Percentiles rank a stretch among this genome's conserved stretches.
Evolutionary conservation across 768 basidiomycete genomes (phyloP).

Genomic region (Lentinula sp.): DNA sequence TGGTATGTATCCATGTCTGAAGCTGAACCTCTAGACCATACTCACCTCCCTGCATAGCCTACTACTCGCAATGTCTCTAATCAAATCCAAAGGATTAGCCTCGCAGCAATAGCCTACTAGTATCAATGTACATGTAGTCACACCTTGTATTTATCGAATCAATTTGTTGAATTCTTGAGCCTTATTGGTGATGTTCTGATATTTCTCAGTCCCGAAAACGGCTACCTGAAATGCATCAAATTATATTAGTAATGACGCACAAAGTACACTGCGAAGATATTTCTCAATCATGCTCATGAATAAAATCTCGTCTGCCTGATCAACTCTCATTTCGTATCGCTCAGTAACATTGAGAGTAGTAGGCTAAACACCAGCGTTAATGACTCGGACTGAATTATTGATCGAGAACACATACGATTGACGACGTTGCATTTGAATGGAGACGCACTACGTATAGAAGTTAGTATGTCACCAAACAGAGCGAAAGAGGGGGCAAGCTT

Average conservation of each 20-base stretch:
- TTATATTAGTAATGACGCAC: too few relatives aligned
- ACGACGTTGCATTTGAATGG: conserved; percentile 29
- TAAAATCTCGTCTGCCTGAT: background rate
- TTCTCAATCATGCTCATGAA: too few relatives aligned
- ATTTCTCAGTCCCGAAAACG: too few relatives aligned
- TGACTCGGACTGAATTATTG: background rate
- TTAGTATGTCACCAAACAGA: background rate
- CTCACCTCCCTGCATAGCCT: background rate
- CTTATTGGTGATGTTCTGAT: too few relatives aligned
- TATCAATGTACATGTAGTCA: background rate
- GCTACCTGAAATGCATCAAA: too few relatives aligned
- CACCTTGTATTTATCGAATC: too few relatives aligned
- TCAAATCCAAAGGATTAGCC: background rate
- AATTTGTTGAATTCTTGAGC: too few relatives aligned
- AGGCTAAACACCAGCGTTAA: conserved; percentile 15
- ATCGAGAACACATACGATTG: conserved; percentile 22
- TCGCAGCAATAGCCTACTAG: background rate
- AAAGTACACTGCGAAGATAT: too few relatives aligned
- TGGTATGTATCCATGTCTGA: background rate
- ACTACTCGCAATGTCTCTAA: conserved; percentile 5
- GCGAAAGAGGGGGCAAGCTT: conserved; percentile 1
- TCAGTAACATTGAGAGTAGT: conserved; percentile 33
- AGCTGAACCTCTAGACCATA: too few relatives aligned
- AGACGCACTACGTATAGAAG: conserved; percentile 18
- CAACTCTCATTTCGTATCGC: background rate